A percentile compares a stretch with the other conserved stretches of the same genome.
phyloP scores from a whole-genome alignment of 306 rosid species.

The Lupinus albus region DNA sequence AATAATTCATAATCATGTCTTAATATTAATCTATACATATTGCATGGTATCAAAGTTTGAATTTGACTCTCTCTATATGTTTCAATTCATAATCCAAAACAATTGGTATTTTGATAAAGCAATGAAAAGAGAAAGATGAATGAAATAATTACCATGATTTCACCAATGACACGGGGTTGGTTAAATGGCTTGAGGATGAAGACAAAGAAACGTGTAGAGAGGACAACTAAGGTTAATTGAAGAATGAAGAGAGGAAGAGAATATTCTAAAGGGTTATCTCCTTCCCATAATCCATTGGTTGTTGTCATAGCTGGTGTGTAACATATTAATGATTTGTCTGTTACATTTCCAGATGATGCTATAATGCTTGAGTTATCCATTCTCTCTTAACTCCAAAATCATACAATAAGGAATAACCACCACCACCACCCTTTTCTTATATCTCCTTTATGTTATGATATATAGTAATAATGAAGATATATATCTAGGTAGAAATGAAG shows the following conservation, averaged over 20 bases:
- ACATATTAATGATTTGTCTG: constrained; percentile 55
- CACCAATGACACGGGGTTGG: constrained; percentile 83
- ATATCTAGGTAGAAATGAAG: neutral
- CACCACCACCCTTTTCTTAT: neutral
- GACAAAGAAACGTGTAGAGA: constrained; percentile 62
- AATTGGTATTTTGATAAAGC: neutral
- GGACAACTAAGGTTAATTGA: constrained; percentile 63
- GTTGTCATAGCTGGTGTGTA: constrained; percentile 75
- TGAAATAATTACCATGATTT: constrained; percentile 55
- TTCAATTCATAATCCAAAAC: neutral
- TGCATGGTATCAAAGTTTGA: neutral
- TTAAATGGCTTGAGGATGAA: constrained; percentile 72
- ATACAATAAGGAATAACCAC: neutral
- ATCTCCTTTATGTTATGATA: too few species aligned
- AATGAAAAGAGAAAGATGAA: neutral
- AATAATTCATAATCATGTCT: neutral
- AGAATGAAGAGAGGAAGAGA: constrained; percentile 76
- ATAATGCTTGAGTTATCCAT: constrained; percentile 16
- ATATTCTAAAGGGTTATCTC: constrained; percentile 69
- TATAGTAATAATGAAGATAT: neutral
- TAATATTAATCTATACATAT: neutral
- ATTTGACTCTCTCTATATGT: neutral
- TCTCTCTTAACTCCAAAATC: neutral
- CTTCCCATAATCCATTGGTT: constrained; percentile 70
- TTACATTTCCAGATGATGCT: neutral